Evolutionary conservation across 2,329 filamentous ascomycete species (phyloP), one percentile per base, ranked within the genome.

Genomic region (Cladosporium velox): DNA sequence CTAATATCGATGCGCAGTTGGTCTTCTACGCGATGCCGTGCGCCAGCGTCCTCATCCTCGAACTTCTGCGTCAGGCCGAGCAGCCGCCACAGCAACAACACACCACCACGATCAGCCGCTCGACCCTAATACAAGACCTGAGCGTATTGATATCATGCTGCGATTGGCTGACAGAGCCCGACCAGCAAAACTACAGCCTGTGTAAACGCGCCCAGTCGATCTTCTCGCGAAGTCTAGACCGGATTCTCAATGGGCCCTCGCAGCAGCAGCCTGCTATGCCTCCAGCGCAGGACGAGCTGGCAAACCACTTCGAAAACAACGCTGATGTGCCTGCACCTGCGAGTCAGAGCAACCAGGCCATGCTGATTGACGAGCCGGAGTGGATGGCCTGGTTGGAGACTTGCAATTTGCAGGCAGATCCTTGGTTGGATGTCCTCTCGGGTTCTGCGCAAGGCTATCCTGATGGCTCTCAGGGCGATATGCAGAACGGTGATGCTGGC

Each of bases 31-130:
- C 66, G 21, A 65, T 67, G 58, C 66, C 66, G 2, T 67, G 66
- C 49, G 66, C 66, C 26, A 67, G 66, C 44, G 44, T 67, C 4
- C 63, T 67, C 3, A 60, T 65, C 26, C 63, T 67, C n/a, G 66
- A 67, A 44, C 66, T 67, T 32, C 47, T 67, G 4, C 63, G 63
- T 21, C 64, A 65, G 35, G 21, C n/a, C n/a, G 51, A 66, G n/a
- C 54, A 57, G 1, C 30, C 54, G 1, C 30, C 54, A 24, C 55
- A 58, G 21, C 55, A n/a, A n/a, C 21, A 63, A 30, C 28, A 30
- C 28, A 30, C 28, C 47, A 28, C 35, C n/a, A 14, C 54, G 8
- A 26, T 54, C 34, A 59, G 58, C 30, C 63, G 66, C n/a, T 58
- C 62, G 24, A 52, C 52, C 0, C 54, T 67, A 1, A 67, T 67